Base-by-base conservation (phyloP, 2,329 filamentous ascomycete species). In the Metarhizium brunneum region DNA sequence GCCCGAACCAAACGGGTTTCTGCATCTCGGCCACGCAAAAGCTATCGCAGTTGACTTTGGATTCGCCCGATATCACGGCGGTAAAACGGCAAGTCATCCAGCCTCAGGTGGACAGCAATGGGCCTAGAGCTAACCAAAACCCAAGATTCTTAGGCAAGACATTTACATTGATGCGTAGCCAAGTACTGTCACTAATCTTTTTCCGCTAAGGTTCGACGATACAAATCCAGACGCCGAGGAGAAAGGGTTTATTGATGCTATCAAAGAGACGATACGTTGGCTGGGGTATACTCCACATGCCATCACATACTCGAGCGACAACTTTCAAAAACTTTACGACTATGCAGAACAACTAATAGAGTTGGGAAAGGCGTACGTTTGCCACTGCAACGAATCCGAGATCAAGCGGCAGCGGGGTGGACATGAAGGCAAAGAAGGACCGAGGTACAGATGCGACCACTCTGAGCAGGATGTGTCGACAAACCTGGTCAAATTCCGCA, bases 1-100 rank as follows among this genome's bases (percentile, higher is more conserved):
- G 2, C 88, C 88, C 20, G 88, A 92, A 72, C 25, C 25, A 25
- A 97, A 97, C 69, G 94, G 92, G 54, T 96, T 87, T 69, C 81
- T 96, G 8, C 92, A 96, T 68, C 87, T 97, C 62, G 92, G 92
- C 20, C 92, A 97, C 68, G 88, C 88, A 61, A 97, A 97, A 75
- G 92, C 94, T 25, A 96, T 97, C 69, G 87, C 90, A 0, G 84
- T 97, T 71, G 96, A 97, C 73, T 97, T 97, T 73, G 92, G 92
- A 6, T 97, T 96, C 68, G 92, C 92, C 14, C 84, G 82, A 65
- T 85, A 85, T 66, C 88, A 95, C 68, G 87, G 87, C 38, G 92
- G 92, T 20, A 47, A 48, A 53, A 48, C 42, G 29, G 52, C 35
- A 51, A 40, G 49, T 51, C 48, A 35, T 30, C 2, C 30, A 18